Evolutionary conservation across 495 filamentous ascomycete species (phyloP).

Genomic region (Xylaria intraflava): DNA sequence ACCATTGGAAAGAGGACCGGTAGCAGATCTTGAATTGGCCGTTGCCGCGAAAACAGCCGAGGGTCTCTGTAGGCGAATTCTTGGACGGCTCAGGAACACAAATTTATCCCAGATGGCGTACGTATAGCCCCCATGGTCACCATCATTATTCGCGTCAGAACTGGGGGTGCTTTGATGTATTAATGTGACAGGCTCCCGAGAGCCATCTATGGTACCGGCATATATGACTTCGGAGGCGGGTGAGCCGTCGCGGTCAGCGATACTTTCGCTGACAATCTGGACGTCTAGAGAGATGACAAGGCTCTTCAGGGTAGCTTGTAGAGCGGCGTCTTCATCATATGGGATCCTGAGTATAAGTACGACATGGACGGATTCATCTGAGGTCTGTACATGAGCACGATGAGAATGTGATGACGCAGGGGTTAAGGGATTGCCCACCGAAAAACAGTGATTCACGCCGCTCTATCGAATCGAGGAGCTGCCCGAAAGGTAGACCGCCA

Average conservation of each 20-base stretch:
- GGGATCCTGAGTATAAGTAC: constrained; percentile 67
- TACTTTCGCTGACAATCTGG: constrained; percentile 57
- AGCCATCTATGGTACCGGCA: constrained; percentile 51
- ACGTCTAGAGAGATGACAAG: constrained; percentile 64
- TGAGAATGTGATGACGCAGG: constrained; percentile 35
- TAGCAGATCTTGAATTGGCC: constrained; percentile 56
- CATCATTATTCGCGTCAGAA: constrained; percentile 32
- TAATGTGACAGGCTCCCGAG: constrained; percentile 57
- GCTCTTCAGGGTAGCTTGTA: constrained; percentile 52
- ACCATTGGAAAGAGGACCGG: constrained; percentile 41
- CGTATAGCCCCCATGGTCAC: constrained; percentile 37
- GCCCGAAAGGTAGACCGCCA: constrained; percentile 21
- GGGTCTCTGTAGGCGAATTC: constrained; percentile 71
- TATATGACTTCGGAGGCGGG: constrained; percentile 60
- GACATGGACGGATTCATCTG: constrained; percentile 73
- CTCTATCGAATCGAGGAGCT: constrained; percentile 41
- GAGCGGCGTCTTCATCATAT: constrained; percentile 49
- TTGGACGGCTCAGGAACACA: constrained; percentile 68
- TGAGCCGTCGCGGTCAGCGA: constrained; percentile 36
- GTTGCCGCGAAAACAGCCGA: constrained; percentile 69
- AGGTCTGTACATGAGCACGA: constrained; percentile 54
- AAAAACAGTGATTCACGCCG: constrained; percentile 53
- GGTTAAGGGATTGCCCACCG: constrained; percentile 49
- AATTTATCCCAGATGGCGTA: constrained; percentile 76
- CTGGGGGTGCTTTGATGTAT: constrained; percentile 41